Base-by-base conservation (phyloP, 1,284 basidiomycete species). In the Apiotrichum mycotoxinovorans region DNA sequence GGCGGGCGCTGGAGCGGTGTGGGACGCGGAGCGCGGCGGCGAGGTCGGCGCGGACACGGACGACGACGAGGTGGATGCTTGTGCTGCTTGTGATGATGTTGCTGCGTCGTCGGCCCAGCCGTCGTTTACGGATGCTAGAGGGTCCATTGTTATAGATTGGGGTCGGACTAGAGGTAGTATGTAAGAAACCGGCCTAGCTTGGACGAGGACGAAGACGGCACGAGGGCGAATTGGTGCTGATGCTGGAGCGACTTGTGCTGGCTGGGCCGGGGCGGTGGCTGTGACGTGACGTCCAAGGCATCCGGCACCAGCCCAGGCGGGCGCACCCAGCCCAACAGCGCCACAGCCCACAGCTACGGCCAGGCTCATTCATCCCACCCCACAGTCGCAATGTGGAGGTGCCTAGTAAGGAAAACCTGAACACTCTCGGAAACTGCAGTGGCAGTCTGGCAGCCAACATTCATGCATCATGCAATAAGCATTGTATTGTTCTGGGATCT, bases 101-200 rank as follows among this genome's bases (percentile, higher is more conserved):
- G 51, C 23, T 17, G 30, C 30, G 3, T 40, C 42, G 22, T 37
- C 42, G 2, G 58, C 43, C 64, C 64, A 65, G 12, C 56, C 58
- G 25, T 38, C 55, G 53, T 65, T 65, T 44, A 65, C 60, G 41
- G 59, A 38, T 1, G 64, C 57, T 23, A 62, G 60, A 2, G 62
- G 65, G 42, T 64, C 58, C 60, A 66, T 64, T 34, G 54, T 54
- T 7, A 41, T 30, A 42, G 50, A n/a, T 42, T 51, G 23, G 49
- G 46, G 17, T 44, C 33, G 57, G 26, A 7, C 22, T 40, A 15
- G n/a, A 18, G 37, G 42, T n/a, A n/a, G n/a, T n/a, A n/a, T n/a
- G n/a, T n/a, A n/a, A n/a, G n/a, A n/a, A n/a, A n/a, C n/a, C n/a
- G n/a, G n/a, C n/a, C n/a, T n/a, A n/a, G n/a, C n/a, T n/a, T n/a